Percentiles rank a stretch among this genome's conserved stretches.
phyloP scores from a whole-genome alignment of 352 stramenopile genomes.

The Pythium chondricola region DNA sequence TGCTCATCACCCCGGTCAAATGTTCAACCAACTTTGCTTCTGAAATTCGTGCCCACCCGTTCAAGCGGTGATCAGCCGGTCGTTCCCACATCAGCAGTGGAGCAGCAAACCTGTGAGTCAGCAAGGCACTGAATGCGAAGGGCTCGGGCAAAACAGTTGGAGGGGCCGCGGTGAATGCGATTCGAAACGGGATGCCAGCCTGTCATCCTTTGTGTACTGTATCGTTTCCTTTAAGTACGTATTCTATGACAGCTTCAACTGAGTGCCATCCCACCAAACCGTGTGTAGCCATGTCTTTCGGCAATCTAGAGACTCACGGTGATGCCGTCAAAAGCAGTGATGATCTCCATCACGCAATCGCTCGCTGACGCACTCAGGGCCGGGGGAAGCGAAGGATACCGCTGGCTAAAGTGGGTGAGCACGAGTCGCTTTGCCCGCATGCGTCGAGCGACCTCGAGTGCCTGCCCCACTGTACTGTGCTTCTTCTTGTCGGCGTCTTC shows the following conservation, averaged over 20 bases:
- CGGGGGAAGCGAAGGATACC: slow-evolving; percentile 56
- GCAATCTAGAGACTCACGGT: background rate
- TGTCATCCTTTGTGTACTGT: too few species aligned
- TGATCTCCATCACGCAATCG: slow-evolving; percentile 2
- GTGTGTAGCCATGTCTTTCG: slow-evolving; percentile 14
- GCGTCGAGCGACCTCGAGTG: slow-evolving; percentile 68
- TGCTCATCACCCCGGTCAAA: too few species aligned
- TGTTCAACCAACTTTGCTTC: too few species aligned
- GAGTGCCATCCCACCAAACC: background rate
- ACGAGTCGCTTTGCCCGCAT: slow-evolving; percentile 83
- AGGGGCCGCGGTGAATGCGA: slow-evolving; percentile 13
- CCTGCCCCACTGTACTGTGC: slow-evolving; percentile 92
- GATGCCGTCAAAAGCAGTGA: slow-evolving; percentile 39
- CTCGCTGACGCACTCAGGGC: slow-evolving; percentile 6
- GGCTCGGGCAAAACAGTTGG: too few species aligned
- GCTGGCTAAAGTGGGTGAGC: slow-evolving; percentile 95
- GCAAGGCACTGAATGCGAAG: too few species aligned
- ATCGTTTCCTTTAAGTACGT: slow-evolving; percentile 6
- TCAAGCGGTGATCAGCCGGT: too few species aligned
- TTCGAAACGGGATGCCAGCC: background rate
- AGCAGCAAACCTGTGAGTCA: too few species aligned
- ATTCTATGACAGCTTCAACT: background rate
- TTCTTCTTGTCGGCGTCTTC: slow-evolving; percentile 90
- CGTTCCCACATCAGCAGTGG: too few species aligned
- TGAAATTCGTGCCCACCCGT: too few species aligned